phyloP scores from a whole-genome alignment of 148 eudicot genomes.

The Chenopodium formosanum region DNA sequence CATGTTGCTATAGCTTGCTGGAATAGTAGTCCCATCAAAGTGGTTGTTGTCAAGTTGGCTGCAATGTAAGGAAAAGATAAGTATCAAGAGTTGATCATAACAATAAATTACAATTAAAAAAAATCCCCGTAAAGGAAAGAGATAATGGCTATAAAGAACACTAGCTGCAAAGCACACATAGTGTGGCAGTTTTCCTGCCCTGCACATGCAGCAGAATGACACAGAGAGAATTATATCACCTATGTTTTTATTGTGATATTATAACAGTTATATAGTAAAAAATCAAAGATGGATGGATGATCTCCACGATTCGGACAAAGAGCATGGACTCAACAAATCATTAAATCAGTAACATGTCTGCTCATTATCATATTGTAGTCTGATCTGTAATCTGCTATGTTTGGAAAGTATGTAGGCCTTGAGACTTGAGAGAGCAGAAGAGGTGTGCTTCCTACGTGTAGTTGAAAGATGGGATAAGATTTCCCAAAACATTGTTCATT shows the following conservation, averaged over 20 bases:
- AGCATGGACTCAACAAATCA: neutral
- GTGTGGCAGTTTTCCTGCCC: neutral
- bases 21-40: constrained; percentile 59
- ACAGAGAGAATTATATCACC: neutral
- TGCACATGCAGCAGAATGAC: neutral
- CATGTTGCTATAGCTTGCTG: constrained; percentile 58
- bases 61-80: constrained; percentile 16
- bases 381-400: no score
- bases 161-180: neutral
- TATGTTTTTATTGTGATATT: no score
- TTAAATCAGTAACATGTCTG: neutral
- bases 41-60: constrained; percentile 83
- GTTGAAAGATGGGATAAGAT: neutral
- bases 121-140: no score
- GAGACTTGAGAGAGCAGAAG: neutral
- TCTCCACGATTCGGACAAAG: neutral
- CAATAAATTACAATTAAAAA: neutral
- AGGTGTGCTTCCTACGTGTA: neutral
- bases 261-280: no score
- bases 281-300: neutral
- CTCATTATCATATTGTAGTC: neutral
- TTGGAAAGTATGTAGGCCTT: neutral
- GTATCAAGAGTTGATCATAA: neutral
- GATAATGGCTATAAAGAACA: neutral
- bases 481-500: neutral